Evolutionary conservation across 441 rosid genomes (phyloP), one percentile per base, ranked within the genome.

Genomic region (Kokia cookei): DNA sequence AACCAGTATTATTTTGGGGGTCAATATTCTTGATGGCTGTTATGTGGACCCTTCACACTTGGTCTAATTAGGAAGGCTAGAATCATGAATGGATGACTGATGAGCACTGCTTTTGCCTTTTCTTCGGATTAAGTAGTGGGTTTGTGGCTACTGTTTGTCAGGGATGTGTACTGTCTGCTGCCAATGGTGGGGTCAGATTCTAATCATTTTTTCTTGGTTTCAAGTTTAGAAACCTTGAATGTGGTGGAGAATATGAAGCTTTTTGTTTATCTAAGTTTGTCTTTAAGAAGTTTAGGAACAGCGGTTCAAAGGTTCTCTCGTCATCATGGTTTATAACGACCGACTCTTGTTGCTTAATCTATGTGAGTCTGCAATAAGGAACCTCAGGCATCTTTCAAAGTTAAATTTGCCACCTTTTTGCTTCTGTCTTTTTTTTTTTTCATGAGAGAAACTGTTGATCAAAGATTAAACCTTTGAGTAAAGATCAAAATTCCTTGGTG

Each of bases 141-240:
- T 5, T 68, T 75, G 77, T 70, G 73, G 73, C 71, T 73, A 32
- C 63, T 48, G 71, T 50, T 45, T 73, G 47, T 69, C n/a, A 64
- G 27, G 59, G 43, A 24, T 66, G 64, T 72, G 65, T 75, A 75
- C 73, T 70, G 59, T 53, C 60, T 61, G 17, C 78, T 60, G 24
- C 77, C 53, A 47, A 48, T 17, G 50, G 79, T 79, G 82, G 85
- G 86, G 88, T 77, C 85, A 72, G 74, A 79, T 75, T 79, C 80
- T 66, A 61, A 65, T 42, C 65, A 54, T 69, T 54, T 54, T 54
- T 53, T 48, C 50, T 45, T 29, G 32, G 29, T 48, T 43, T 72
- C 10, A 29, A 71, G 68, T 73, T 50, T 43, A 15, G 71, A 50
- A 37, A 32, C 37, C 26, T 51, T 10, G 29, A 75, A 47, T 61